A percentile compares a stretch with the other conserved stretches of the same genome.
Evolutionary conservation across 345 rosid genomes (phyloP).

Genomic region (Populus euphratica): DNA sequence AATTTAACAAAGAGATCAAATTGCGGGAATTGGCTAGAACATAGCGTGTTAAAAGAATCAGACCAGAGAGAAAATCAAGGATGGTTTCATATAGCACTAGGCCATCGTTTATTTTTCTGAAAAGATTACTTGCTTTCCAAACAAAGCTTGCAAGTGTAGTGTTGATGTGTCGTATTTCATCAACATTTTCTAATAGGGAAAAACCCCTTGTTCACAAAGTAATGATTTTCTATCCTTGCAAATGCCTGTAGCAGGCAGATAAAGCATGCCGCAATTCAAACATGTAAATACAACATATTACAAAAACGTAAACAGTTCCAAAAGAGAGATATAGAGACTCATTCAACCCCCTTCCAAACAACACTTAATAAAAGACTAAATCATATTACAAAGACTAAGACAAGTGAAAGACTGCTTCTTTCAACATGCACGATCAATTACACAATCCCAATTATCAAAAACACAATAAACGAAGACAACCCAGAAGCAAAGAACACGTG

Average conservation of each 20-base stretch:
- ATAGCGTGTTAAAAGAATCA: background rate
- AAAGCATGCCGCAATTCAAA: background rate
- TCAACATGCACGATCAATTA: background rate
- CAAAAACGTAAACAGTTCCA: too few relatives aligned
- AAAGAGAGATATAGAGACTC: background rate
- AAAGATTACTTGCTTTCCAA: background rate
- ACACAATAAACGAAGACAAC: background rate
- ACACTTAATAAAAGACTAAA: background rate
- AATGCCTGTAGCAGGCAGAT: constrained; percentile 60
- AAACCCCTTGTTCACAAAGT: constrained; percentile 83
- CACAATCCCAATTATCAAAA: background rate
- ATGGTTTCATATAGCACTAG: background rate
- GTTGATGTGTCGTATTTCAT: constrained; percentile 80
- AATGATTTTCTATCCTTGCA: constrained; percentile 97
- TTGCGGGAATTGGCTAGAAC: background rate
- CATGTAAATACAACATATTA: background rate
- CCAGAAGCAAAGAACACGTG: background rate
- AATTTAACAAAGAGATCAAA: background rate
- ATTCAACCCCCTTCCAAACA: background rate
- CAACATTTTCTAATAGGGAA: constrained; percentile 76
- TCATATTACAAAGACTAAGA: background rate
- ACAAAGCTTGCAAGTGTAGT: constrained; percentile 59
- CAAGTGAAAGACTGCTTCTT: background rate
- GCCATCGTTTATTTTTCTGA: background rate
- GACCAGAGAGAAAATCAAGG: background rate